phyloP scores from a whole-genome alignment of 305 asterid genomes.

The Plantago coronopus region DNA sequence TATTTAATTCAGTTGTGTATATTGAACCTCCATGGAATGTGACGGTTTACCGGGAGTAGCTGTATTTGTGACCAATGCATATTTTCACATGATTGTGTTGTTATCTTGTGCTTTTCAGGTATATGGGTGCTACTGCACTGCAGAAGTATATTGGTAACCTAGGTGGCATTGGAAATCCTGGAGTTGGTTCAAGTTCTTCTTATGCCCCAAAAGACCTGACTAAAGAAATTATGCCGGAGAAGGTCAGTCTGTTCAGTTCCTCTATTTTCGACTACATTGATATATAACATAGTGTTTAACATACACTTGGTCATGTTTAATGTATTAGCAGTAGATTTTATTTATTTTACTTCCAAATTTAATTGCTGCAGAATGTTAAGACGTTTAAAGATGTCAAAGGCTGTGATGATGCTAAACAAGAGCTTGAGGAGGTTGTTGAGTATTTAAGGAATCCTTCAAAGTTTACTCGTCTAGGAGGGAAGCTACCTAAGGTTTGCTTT shows the following conservation, averaged over 20 bases:
- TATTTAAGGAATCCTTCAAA: conserved; percentile 86
- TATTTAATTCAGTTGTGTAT: conserved; percentile 4
- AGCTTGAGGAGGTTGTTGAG: conserved; percentile 99
- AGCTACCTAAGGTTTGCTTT: conserved; percentile 84
- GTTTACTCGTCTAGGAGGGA: conserved; percentile 95
- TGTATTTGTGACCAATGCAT: too few relatives aligned
- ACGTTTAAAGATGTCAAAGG: conserved; percentile 98
- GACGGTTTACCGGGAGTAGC: too few relatives aligned
- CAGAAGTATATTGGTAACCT: conserved; percentile 91
- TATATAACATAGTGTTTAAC: too few relatives aligned
- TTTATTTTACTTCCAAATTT: background rate
- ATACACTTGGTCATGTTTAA: too few relatives aligned
- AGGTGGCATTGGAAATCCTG: conserved; percentile 94
- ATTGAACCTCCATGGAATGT: background rate
- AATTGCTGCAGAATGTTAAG: conserved; percentile 72
- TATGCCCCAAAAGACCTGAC: conserved; percentile 79
- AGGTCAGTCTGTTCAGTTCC: conserved; percentile 40
- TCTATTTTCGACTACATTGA: background rate
- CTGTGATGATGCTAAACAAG: conserved; percentile 99
- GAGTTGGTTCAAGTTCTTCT: conserved; percentile 90
- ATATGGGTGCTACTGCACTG: conserved; percentile 80
- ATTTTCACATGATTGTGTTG: background rate
- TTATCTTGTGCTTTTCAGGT: conserved; percentile 40
- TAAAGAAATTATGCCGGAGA: conserved; percentile 85
- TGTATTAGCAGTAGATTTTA: too few relatives aligned